Base-by-base conservation (phyloP, 345 rosid genomes). In the Geranium rotundifolium region DNA sequence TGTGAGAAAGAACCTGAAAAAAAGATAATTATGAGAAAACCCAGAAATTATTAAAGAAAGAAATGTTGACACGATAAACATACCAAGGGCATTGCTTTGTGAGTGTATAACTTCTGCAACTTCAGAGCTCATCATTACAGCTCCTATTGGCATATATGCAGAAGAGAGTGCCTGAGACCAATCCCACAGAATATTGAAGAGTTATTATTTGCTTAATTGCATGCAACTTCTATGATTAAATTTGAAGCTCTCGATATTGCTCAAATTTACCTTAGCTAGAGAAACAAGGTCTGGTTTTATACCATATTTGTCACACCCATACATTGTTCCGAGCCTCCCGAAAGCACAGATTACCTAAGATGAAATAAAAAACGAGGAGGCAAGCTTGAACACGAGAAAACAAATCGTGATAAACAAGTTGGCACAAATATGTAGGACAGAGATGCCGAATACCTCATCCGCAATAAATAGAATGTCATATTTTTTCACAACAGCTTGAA, bases 251-350 rank as follows among this genome's bases (percentile, higher is more conserved):
- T 57, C 29, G 5, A n/a, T 56, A 46, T 9, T 46, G 12, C 52
- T 46, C 14, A 34, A 34, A 8, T 63, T 78, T 74, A 88, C 99
- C 96, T 90, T 90, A 20, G 97, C 99, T 50, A 90, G 19, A 54
- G 92, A 72, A 27, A 90, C 97, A 73, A 90, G 92, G 69, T 87
- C 97, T 56, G 97, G 95, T 68, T 87, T 85, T n/a, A 90, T 87
- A 73, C 81, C 80, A 83, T 82, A 95, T 75, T 85, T 88, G 73
- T 90, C 97, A 75, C 90, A 79, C 4, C 99, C 99, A 77, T 66
- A 90, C 97, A 88, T 88, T 12, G 92, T 82, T 18, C 99, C 99
- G 29, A 95, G 91, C 74, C 99, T 82, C 74, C 99, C 99, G 81
- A 90, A 95, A 61, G 95, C 99, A 79, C 97, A 88, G 19, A 95